phyloP scores from a whole-genome alignment of 176 grass and related monocot genomes.

The Panicum miliaceum region DNA sequence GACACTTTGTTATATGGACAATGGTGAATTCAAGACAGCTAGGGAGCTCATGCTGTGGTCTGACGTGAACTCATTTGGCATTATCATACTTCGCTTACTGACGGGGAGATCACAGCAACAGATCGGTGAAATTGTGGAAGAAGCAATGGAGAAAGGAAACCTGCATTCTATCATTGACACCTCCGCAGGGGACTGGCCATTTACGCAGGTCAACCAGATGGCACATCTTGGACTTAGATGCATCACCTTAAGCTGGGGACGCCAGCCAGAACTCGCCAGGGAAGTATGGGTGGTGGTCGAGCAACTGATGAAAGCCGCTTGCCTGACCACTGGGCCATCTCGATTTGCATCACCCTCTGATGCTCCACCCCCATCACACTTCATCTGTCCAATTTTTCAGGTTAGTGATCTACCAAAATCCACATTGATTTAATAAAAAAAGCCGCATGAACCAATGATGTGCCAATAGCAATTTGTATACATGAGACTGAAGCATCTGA shows the following conservation, averaged over 20 bases:
- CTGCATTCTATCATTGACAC: constrained; percentile 61
- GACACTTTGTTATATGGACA: constrained; percentile 64
- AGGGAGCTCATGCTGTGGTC: constrained; percentile 59
- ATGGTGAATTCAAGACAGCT: constrained; percentile 58
- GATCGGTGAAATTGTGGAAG: constrained; percentile 58
- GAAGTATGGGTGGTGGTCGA: constrained; percentile 61
- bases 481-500: background rate
- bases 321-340: constrained; percentile 16
- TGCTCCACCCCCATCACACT: constrained; percentile 52
- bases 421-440: background rate
- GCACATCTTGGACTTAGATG: constrained; percentile 70
- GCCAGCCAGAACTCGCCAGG: constrained; percentile 50
- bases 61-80: constrained; percentile 78
- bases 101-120: constrained; percentile 57
- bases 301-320: constrained; percentile 55
- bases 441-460: background rate
- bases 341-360: constrained; percentile 21
- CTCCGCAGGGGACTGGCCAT: constrained; percentile 76
- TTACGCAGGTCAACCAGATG: constrained; percentile 71
- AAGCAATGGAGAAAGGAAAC: constrained; percentile 57
- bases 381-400: constrained; percentile 80
- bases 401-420: constrained; percentile 31
- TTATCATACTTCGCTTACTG: constrained; percentile 74
- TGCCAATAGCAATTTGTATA: background rate
- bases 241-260: constrained; percentile 49